These are phyloP conservation scores for Hericium coralloides DNA, from an alignment of 768 basidiomycete genomes.

Conservation along the genomic window DNA sequence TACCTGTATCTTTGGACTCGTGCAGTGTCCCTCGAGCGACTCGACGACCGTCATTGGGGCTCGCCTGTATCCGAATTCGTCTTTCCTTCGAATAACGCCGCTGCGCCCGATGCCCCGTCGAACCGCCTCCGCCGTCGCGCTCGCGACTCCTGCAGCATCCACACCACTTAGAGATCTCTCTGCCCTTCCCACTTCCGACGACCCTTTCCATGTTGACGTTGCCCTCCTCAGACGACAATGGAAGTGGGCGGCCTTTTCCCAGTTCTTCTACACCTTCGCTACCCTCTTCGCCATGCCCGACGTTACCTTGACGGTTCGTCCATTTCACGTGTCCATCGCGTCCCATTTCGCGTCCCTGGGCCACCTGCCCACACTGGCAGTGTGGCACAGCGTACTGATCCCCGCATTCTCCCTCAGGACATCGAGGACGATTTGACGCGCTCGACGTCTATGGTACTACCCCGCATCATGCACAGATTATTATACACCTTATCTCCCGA, in stretches of 20 bases:
- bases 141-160: conserved; percentile 10
- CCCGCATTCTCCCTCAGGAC: conserved; percentile 36
- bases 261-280: conserved; percentile 83
- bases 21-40: too few species aligned
- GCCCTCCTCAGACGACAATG: conserved; percentile 63
- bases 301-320: conserved; percentile 54
- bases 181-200: conserved; percentile 4
- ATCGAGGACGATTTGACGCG: conserved; percentile 69
- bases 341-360: conserved; percentile 1
- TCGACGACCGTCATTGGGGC: background rate
- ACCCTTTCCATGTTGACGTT: conserved; percentile 27
- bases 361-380: background rate
- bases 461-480: conserved; percentile 68
- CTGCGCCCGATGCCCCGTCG: conserved; percentile 26
- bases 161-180: conserved; percentile 10
- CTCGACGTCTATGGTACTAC: conserved; percentile 49
- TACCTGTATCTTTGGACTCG: too few species aligned
- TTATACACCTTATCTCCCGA: conserved; percentile 72
- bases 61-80: conserved; percentile 22
- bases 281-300: conserved; percentile 64
- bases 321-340: conserved; percentile 3
- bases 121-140: conserved; percentile 17
- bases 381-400: background rate
- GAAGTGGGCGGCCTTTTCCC: conserved; percentile 90
- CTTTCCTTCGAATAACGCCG: conserved; percentile 18